Conservation (phyloP, 306 rosid genomes). For the Begonia loranthoides region DNA sequence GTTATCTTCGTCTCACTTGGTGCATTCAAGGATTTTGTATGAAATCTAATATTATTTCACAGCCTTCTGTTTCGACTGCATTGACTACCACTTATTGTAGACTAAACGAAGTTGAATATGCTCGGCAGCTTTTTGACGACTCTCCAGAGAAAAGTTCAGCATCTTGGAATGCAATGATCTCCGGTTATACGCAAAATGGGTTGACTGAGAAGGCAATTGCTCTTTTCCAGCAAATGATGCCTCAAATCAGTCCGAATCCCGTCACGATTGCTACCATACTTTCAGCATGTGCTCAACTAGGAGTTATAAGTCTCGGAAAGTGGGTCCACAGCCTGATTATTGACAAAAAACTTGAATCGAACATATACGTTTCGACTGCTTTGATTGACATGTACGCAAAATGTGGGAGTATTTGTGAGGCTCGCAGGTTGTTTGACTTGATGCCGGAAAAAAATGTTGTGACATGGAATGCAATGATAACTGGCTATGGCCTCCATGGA, state of each 20-base stretch:
- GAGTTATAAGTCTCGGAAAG: constrained; percentile 70
- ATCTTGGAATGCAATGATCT: constrained; percentile 93
- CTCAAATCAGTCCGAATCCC: constrained; percentile 56
- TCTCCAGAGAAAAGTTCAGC: constrained; percentile 61
- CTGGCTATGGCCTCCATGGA: constrained; percentile 94
- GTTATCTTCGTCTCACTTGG: constrained; percentile 38
- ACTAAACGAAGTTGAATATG: constrained; percentile 59
- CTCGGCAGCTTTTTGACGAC: constrained; percentile 69
- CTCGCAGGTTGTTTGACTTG: constrained; percentile 54
- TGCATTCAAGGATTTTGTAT: constrained; percentile 55
- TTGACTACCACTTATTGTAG: constrained; percentile 53
- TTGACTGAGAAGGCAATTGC: constrained; percentile 61
- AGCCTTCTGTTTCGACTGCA: constrained; percentile 71
- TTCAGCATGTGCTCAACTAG: constrained; percentile 96
- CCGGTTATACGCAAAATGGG: constrained; percentile 87
- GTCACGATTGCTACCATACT: constrained; percentile 70
- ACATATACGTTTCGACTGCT: constrained; percentile 70
- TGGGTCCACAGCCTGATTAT: constrained; percentile 71
- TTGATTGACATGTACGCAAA: constrained; percentile 87
- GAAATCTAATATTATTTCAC: constrained; percentile 42
- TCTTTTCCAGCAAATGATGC: constrained; percentile 70
- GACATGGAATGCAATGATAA: constrained; percentile 94
- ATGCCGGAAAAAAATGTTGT: constrained; percentile 64
- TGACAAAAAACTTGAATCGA: constrained; percentile 55
- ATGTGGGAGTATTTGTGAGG: constrained; percentile 74